A percentile compares a stretch with the other conserved stretches of the same genome.
These are phyloP conservation scores for Xanthoceras sorbifolium DNA, from an alignment of 345 rosid species.

Conservation along the genomic window DNA sequence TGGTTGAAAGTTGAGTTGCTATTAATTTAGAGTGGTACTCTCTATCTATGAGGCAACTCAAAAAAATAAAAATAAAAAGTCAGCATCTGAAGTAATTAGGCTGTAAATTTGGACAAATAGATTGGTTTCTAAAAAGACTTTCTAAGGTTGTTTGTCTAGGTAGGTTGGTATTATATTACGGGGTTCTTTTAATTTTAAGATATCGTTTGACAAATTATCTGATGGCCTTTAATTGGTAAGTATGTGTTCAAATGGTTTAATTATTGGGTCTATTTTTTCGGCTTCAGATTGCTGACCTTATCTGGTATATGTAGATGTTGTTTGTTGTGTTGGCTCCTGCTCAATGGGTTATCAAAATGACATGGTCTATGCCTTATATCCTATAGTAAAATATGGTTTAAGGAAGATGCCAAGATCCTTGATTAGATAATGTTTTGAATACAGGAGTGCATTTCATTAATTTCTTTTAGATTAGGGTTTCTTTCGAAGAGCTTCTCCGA, in stretches of 20 bases:
- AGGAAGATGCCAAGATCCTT: not conserved
- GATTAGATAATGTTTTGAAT: too few species aligned
- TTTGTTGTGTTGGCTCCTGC: not conserved
- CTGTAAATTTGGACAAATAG: constrained; percentile 20
- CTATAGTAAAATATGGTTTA: constrained; percentile 5
- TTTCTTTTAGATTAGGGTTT: too few species aligned
- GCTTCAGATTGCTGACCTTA: not conserved
- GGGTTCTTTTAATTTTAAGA: not conserved
- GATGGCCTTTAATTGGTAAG: not conserved
- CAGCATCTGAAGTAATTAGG: constrained; percentile 27
- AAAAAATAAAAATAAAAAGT: constrained; percentile 25
- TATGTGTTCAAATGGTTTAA: not conserved
- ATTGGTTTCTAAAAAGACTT: constrained; percentile 3
- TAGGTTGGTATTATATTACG: not conserved
- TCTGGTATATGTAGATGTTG: not conserved
- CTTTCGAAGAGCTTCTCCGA: too few species aligned
- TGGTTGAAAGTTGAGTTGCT: constrained; percentile 4
- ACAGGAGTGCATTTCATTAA: too few species aligned
- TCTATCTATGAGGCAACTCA: not conserved
- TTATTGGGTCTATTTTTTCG: not conserved
- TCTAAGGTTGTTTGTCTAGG: not conserved
- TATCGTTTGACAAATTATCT: not conserved
- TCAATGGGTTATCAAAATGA: not conserved
- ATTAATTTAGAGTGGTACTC: not conserved
- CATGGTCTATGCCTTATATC: not conserved